Conservation (phyloP, 31 red algal species). For the Endocladia muricata region DNA sequence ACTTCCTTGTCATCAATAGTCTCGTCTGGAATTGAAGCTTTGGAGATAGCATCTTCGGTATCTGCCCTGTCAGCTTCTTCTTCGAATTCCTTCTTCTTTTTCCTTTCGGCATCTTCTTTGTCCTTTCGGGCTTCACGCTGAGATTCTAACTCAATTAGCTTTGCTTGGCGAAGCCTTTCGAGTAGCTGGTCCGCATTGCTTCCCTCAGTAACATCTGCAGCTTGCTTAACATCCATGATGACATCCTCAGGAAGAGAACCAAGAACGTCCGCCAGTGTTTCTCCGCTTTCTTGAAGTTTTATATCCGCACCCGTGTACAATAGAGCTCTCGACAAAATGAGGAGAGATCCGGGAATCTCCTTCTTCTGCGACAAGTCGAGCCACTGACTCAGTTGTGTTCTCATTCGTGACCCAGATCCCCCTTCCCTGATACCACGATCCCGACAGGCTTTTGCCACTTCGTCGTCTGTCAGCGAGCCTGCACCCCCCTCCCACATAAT, state of each 20-base stretch:
- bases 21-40: conserved; percentile 25
- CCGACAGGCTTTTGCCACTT: conserved; percentile 92
- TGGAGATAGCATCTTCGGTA: conserved; percentile 23
- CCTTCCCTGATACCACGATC: conserved; percentile 93
- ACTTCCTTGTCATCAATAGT: conserved; percentile 53
- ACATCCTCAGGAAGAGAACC: conserved; percentile 82
- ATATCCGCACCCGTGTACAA: conserved; percentile 61
- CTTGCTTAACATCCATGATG: conserved; percentile 80
- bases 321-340: conserved; percentile 88
- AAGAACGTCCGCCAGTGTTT: conserved; percentile 53
- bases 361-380: conserved; percentile 92
- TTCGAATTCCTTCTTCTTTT: conserved; percentile 76
- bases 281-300: conserved; percentile 19
- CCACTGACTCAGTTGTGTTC: conserved; percentile 78
- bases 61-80: conserved; percentile 43
- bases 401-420: conserved; percentile 28
- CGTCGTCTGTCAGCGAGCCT: conserved; percentile 85
- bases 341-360: conserved; percentile 84
- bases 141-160: conserved; percentile 75
- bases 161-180: conserved; percentile 76
- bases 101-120: conserved; percentile 69
- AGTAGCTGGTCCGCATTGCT: conserved; percentile 69
- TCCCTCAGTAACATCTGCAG: conserved; percentile 60
- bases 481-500: conserved; percentile 99
- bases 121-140: conserved; percentile 71